These are phyloP conservation scores for Nicotiana tabacum DNA, from an alignment of 257 asterid genomes.

Conservation along the genomic window DNA sequence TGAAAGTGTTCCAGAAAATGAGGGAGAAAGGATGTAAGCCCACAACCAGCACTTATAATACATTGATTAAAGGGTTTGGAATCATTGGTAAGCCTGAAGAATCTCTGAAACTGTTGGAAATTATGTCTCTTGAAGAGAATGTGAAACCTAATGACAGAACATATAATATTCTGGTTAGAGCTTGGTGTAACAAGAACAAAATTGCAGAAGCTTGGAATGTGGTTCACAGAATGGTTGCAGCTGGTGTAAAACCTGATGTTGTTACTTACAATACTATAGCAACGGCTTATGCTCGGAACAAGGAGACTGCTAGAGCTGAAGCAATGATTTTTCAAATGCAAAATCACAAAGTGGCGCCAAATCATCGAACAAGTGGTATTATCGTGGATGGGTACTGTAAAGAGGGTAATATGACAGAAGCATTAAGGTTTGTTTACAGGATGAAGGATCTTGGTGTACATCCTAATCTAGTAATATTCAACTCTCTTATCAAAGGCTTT, in stretches of 20 bases:
- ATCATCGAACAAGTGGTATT: constrained; percentile 79
- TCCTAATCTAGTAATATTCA: constrained; percentile 78
- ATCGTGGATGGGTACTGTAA: constrained; percentile 75
- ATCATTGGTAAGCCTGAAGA: constrained; percentile 83
- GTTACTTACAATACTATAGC: constrained; percentile 83
- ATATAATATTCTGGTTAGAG: constrained; percentile 72
- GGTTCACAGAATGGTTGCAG: constrained; percentile 53
- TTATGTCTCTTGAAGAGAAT: constrained; percentile 46
- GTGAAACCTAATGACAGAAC: constrained; percentile 84
- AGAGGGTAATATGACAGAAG: constrained; percentile 79
- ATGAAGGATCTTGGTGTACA: constrained; percentile 73
- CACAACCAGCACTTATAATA: constrained; percentile 72
- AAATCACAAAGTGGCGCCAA: constrained; percentile 52
- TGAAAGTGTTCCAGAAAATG: constrained; percentile 66
- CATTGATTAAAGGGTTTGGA: constrained; percentile 84
- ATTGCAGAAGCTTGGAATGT: constrained; percentile 66
- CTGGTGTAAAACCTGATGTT: constrained; percentile 70
- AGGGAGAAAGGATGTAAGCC: constrained; percentile 78
- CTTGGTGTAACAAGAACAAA: constrained; percentile 74
- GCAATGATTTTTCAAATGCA: constrained; percentile 64
- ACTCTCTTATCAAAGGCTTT: constrained; percentile 79
- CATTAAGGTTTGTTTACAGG: constrained; percentile 61
- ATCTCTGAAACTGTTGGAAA: constrained; percentile 59
- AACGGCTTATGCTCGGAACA: constrained; percentile 65
- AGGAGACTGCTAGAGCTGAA: constrained; percentile 70